phyloP scores from a whole-genome alignment of 1,139 yeast species.

The Spathaspora jeffriesii region DNA sequence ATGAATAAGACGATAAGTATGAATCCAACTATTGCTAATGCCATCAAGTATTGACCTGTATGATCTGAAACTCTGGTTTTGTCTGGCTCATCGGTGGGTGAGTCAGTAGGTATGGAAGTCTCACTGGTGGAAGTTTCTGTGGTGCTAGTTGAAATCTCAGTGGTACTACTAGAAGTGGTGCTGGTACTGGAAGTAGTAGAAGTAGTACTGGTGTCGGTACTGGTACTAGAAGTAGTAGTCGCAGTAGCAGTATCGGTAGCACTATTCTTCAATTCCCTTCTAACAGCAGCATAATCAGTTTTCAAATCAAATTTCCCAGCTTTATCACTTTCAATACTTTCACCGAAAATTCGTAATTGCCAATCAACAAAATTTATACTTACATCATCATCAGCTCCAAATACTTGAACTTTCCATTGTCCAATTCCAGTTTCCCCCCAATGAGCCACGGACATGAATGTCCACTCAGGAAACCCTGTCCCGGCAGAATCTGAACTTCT shows the following conservation, averaged over 20 bases:
- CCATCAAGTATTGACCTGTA: constrained; percentile 60
- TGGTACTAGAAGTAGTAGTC: background rate
- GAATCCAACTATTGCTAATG: constrained; percentile 61
- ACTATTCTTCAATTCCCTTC: constrained; percentile 27
- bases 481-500: constrained; percentile 58
- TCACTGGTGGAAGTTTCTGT: constrained; percentile 8
- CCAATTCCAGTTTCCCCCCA: constrained; percentile 94
- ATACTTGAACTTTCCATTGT: constrained; percentile 75
- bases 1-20: constrained; percentile 52
- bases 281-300: constrained; percentile 40
- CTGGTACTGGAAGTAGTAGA: constrained; percentile 2
- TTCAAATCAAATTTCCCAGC: constrained; percentile 49
- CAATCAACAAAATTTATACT: constrained; percentile 61
- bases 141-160: constrained; percentile 4
- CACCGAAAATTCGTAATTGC: constrained; percentile 86
- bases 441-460: constrained; percentile 97
- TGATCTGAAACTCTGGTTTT: constrained; percentile 37
- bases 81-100: constrained; percentile 26
- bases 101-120: constrained; percentile 9
- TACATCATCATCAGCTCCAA: constrained; percentile 21
- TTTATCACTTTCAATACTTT: constrained; percentile 59
- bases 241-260: constrained; percentile 4
- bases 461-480: constrained; percentile 79
- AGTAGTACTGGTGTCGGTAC: constrained; percentile 7
- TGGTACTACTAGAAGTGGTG: too few species aligned